phyloP scores from a whole-genome alignment of 768 basidiomycete species.

The Phylloporus arenicola region DNA sequence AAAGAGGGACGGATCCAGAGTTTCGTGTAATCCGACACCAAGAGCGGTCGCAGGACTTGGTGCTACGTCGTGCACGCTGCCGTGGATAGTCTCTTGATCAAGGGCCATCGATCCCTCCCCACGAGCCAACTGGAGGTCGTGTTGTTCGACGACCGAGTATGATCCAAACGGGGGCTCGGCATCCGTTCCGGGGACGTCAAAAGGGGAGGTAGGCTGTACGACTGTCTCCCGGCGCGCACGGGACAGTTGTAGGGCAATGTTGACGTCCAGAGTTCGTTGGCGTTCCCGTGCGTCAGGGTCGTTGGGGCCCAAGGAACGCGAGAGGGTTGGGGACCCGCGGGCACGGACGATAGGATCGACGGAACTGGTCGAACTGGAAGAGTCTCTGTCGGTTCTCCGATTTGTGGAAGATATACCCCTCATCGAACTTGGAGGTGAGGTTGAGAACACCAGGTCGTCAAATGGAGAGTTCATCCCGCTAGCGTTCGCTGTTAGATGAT shows the following conservation, averaged over 20 bases:
- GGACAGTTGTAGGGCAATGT: constrained; percentile 81
- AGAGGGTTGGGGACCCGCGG: constrained; percentile 58
- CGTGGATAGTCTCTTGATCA: constrained; percentile 9
- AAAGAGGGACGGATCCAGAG: constrained; percentile 48
- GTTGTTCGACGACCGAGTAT: constrained; percentile 48
- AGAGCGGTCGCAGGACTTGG: constrained; percentile 11
- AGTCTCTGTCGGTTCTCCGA: constrained; percentile 30
- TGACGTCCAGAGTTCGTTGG: constrained; percentile 90
- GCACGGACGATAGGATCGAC: constrained; percentile 38
- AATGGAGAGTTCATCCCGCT: constrained; percentile 36
- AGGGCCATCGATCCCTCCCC: constrained; percentile 22
- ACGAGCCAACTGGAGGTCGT: constrained; percentile 39
- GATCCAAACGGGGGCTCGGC: constrained; percentile 33
- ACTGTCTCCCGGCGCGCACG: constrained; percentile 64
- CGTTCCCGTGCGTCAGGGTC: constrained; percentile 77
- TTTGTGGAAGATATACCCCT: constrained; percentile 36
- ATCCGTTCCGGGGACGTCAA: constrained; percentile 27
- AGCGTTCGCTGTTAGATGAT: not conserved
- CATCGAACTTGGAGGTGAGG: constrained; percentile 43
- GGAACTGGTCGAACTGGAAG: constrained; percentile 36
- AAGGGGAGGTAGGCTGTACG: constrained; percentile 33
- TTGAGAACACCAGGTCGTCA: constrained; percentile 31
- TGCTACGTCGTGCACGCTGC: not conserved
- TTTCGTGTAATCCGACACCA: constrained; percentile 37
- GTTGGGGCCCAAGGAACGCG: constrained; percentile 59